Conservation (phyloP, 2,329 filamentous ascomycete species). For the Nigrospora oryzae region DNA sequence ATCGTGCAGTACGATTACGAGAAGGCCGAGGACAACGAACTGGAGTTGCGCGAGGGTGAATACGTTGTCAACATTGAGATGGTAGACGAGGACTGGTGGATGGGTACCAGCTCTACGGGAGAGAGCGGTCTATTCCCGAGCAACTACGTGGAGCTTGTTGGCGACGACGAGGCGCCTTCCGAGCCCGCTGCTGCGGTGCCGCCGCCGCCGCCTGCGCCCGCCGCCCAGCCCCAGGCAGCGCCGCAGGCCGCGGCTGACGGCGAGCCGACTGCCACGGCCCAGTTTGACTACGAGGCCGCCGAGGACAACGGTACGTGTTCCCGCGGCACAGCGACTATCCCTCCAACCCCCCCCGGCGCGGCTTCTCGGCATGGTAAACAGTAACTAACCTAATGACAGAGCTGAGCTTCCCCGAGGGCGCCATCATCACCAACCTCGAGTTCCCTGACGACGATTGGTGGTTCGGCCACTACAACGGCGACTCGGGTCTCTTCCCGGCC, state of each 20-base stretch:
- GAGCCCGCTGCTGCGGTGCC: conserved; percentile 16
- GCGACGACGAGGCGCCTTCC: conserved; percentile 41
- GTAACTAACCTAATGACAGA: conserved; percentile 26
- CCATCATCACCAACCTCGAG: conserved; percentile 73
- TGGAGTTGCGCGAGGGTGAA: conserved; percentile 84
- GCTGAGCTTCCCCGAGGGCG: conserved; percentile 80
- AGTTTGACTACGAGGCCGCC: conserved; percentile 94
- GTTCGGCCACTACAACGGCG: conserved; percentile 78
- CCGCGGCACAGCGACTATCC: not conserved
- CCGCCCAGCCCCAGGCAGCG: conserved; percentile 26
- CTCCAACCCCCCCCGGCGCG: not conserved
- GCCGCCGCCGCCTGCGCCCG: conserved; percentile 23
- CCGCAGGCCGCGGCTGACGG: conserved; percentile 25
- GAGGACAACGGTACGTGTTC: conserved; percentile 72
- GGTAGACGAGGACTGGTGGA: conserved; percentile 99
- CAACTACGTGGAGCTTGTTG: conserved; percentile 88
- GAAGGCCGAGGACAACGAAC: conserved; percentile 94
- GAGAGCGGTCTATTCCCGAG: conserved; percentile 90
- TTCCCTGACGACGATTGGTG: conserved; percentile 99
- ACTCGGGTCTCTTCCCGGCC: conserved; percentile 74
- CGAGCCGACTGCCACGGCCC: conserved; percentile 67
- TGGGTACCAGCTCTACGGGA: conserved; percentile 79
- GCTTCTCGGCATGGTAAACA: not conserved
- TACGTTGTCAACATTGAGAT: conserved; percentile 87
- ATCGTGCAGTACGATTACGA: conserved; percentile 92